These are phyloP conservation scores for Pythium vanterpoolii DNA, from an alignment of 352 stramenopile genomes.

Conservation along the genomic window DNA sequence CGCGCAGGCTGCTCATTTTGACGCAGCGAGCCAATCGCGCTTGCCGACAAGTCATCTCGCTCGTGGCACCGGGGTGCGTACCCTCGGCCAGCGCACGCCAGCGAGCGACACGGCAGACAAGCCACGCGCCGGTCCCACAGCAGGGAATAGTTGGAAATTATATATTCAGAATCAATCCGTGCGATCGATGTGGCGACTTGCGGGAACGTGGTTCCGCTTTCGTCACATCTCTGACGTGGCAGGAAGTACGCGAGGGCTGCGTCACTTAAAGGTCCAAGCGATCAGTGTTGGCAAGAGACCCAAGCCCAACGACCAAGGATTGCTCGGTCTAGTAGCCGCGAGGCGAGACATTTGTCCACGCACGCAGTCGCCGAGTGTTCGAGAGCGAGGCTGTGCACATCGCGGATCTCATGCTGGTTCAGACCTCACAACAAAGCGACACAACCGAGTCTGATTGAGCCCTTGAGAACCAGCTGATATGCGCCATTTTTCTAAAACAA, in stretches of 20 bases:
- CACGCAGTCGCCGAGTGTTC: not conserved
- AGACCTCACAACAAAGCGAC: too few species aligned
- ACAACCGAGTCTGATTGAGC: too few species aligned
- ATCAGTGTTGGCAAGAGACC: not conserved
- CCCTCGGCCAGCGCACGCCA: not conserved
- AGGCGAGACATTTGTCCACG: too few species aligned
- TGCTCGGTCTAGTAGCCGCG: not conserved
- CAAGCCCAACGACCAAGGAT: not conserved
- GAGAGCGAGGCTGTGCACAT: too few species aligned
- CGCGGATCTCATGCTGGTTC: too few species aligned
- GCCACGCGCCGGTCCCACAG: not conserved
- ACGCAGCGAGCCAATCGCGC: not conserved
- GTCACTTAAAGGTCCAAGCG: too few species aligned
- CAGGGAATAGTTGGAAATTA: not conserved
- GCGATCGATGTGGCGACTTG: slow-evolving; percentile 6
- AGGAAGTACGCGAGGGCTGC: not conserved
- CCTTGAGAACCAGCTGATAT: too few species aligned
- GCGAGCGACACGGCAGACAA: not conserved
- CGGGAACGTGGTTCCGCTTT: not conserved
- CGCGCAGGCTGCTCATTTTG: not conserved
- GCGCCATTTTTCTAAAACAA: slow-evolving; percentile 12
- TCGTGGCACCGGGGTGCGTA: too few species aligned
- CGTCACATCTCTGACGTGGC: slow-evolving; percentile 8
- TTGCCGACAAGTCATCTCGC: not conserved
- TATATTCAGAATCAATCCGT: not conserved